Percentiles rank a stretch among this genome's conserved stretches.
Conservation (phyloP, 495 filamentous ascomycete species). For the Aspergillus nidulans region DNA sequence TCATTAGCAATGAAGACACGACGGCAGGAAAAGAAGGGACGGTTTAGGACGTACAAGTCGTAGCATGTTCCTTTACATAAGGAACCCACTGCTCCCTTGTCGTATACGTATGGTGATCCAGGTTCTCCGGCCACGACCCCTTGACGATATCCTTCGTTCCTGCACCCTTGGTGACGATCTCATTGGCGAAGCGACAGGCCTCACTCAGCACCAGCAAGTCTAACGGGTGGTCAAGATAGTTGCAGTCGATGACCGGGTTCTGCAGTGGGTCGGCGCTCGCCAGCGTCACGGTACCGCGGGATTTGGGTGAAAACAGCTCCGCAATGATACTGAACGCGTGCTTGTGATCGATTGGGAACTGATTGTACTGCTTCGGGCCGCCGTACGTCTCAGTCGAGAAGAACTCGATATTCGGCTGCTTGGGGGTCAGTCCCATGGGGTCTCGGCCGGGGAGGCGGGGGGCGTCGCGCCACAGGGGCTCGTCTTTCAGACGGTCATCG, state of each 20-base stretch:
- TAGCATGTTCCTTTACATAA: slow-evolving; percentile 47
- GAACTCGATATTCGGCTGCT: slow-evolving; percentile 50
- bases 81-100: slow-evolving; percentile 46
- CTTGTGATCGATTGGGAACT: slow-evolving; percentile 39
- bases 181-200: slow-evolving; percentile 48
- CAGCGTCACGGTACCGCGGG: slow-evolving; percentile 38
- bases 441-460: slow-evolving; percentile 41
- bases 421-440: slow-evolving; percentile 45
- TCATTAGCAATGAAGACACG: not conserved
- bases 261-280: slow-evolving; percentile 30
- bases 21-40: not conserved
- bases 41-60: slow-evolving; percentile 34
- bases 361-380: slow-evolving; percentile 46
- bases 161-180: slow-evolving; percentile 48
- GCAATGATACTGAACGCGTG: slow-evolving; percentile 41
- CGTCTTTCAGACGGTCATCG: slow-evolving; percentile 42
- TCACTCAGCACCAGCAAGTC: slow-evolving; percentile 47
- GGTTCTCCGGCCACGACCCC: slow-evolving; percentile 48
- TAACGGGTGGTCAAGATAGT: slow-evolving; percentile 44
- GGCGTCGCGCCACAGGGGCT: slow-evolving; percentile 39
- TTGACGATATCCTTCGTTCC: slow-evolving; percentile 54
- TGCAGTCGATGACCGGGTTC: slow-evolving; percentile 47
- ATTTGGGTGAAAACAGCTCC: slow-evolving; percentile 37
- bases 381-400: slow-evolving; percentile 51
- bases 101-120: slow-evolving; percentile 42